Conservation (phyloP, 2,329 filamentous ascomycete species). For the Dryadomyces quercivorus region DNA sequence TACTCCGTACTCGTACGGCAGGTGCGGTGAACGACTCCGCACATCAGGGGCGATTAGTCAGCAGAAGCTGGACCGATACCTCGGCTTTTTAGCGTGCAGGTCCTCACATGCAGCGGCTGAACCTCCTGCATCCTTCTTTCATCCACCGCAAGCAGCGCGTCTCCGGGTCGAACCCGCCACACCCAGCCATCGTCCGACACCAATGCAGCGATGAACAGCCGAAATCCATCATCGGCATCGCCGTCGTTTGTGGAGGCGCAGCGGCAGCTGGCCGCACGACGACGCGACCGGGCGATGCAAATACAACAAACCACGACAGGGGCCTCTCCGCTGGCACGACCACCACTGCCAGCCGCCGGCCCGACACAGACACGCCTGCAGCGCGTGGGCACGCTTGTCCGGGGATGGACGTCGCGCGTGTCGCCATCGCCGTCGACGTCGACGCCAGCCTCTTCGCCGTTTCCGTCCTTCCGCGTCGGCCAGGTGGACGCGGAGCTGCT, state of each 20-base stretch:
- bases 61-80: neutral
- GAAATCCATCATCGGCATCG: neutral
- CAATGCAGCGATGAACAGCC: neutral
- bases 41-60: neutral
- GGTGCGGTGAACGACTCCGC: too few species aligned
- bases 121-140: neutral
- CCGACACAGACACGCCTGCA: slow-evolving; percentile 27
- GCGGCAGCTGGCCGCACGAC: slow-evolving; percentile 70
- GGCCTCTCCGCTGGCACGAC: too few species aligned
- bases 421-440: neutral
- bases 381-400: slow-evolving; percentile 41
- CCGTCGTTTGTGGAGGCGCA: slow-evolving; percentile 73
- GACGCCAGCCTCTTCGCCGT: slow-evolving; percentile 18
- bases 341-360: neutral
- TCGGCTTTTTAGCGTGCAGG: neutral
- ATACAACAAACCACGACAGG: slow-evolving; percentile 21
- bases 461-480: slow-evolving; percentile 65
- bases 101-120: neutral
- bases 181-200: neutral
- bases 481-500: slow-evolving; percentile 93
- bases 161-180: too few species aligned
- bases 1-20: too few species aligned
- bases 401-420: slow-evolving; percentile 48
- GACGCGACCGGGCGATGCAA: slow-evolving; percentile 55
- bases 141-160: too few species aligned